Evolutionary conservation across 2,329 filamentous ascomycete genomes (phyloP).

Genomic region (Aspergillus pseudoglaucus): DNA sequence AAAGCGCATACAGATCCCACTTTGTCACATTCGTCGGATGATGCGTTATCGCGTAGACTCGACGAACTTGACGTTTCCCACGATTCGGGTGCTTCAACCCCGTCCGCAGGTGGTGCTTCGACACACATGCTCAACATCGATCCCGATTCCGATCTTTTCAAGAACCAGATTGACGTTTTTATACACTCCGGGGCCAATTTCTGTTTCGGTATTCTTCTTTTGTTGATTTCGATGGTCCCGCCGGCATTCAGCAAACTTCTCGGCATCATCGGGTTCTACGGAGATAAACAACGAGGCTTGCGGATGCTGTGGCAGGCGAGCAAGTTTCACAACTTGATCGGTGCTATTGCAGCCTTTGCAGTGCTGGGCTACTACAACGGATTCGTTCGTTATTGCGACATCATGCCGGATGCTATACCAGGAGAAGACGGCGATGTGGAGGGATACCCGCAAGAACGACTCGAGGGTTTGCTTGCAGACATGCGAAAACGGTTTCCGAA

Average conservation of each 20-base stretch:
- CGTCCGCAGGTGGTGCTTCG: slow-evolving; percentile 16
- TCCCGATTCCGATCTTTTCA: slow-evolving; percentile 58
- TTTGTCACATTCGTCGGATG: slow-evolving; percentile 7
- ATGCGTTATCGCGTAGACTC: slow-evolving; percentile 14
- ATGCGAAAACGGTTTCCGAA: slow-evolving; percentile 76
- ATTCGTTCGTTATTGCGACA: slow-evolving; percentile 79
- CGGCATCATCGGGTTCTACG: slow-evolving; percentile 82
- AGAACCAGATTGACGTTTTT: slow-evolving; percentile 74
- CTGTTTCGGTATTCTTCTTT: slow-evolving; percentile 78
- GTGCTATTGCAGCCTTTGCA: slow-evolving; percentile 77
- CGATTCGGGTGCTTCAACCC: slow-evolving; percentile 9
- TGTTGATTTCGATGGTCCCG: slow-evolving; percentile 88
- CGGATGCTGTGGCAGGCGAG: slow-evolving; percentile 86
- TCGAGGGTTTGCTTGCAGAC: slow-evolving; percentile 59
- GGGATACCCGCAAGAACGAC: slow-evolving; percentile 65
- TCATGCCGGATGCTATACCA: slow-evolving; percentile 54
- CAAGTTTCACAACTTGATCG: slow-evolving; percentile 79
- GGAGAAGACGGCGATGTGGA: slow-evolving; percentile 52
- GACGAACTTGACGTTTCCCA: slow-evolving; percentile 18
- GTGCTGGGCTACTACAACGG: slow-evolving; percentile 84
- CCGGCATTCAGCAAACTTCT: slow-evolving; percentile 83
- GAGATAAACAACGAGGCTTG: slow-evolving; percentile 76
- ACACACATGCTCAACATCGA: slow-evolving; percentile 40
- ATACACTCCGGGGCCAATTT: slow-evolving; percentile 83
- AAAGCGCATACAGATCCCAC: neutral